Base-by-base conservation (phyloP, 108 stramenopile genomes). In the Nitzschia putrida region DNA sequence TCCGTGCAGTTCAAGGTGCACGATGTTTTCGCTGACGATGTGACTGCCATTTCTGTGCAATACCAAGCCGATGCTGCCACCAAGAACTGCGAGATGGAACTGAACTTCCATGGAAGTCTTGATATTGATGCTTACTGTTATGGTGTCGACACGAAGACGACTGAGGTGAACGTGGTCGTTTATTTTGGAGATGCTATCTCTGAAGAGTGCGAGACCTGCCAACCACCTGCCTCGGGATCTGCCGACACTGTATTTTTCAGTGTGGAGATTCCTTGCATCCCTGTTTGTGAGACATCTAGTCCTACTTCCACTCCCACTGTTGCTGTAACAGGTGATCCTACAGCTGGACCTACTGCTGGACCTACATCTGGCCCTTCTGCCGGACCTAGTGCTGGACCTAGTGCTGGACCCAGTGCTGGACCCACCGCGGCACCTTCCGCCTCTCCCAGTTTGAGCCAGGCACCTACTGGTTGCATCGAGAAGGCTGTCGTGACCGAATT, bases 401-500 rank as follows among this genome's bases (percentile, higher is more conserved):
- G 51, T 18, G 13, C 10, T 64, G 64, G 9, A 12, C 64, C 64
- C 12, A 64, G 18, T 29, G 0, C 10, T 29, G n/a, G 21, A 13
- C 63, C 21, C 50, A 49, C 59, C 22, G 9, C 54, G 10, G 54
- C 8, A 55, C 54, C 54, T 10, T 23, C 18, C 54, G 21, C 54
- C 9, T 13, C 54, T 55, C 23, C 54, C 13, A 67, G 22, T 29
- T n/a, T 26, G 9, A 25, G 66, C 14, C 66, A 23, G 44, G 40
- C 61, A 8, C 26, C 61, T 64, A 55, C 39, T 9, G 51, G 61
- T 43, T 61, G 60, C 20, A 61, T 61, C 20, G 60, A 61, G 5
- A 12, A 18, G 39, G 53, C 53, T 21, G 8, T 20, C 8, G 18
- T n/a, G n/a, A 53, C 13, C 8, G 53, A 20, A n/a, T 8, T 53